Conservation (phyloP, 2,329 filamentous ascomycete species). For the Calonectria pseudoreteaudii region DNA sequence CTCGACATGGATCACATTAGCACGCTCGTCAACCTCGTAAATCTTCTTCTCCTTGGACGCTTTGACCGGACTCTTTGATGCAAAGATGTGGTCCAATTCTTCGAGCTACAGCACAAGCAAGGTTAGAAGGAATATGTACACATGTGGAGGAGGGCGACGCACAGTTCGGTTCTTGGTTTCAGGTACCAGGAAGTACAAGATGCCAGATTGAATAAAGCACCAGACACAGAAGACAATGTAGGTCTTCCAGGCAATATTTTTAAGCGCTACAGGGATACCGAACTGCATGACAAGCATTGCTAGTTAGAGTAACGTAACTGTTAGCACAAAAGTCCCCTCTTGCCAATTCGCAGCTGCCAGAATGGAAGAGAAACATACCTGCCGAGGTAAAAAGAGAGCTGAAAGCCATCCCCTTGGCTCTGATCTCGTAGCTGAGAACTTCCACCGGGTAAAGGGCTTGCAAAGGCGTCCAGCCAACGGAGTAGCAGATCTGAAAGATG, state of each 20-base stretch:
- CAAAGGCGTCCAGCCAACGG: constrained; percentile 52
- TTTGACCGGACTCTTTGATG: constrained; percentile 35
- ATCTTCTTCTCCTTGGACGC: constrained; percentile 34
- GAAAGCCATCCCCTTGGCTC: constrained; percentile 68
- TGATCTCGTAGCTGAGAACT: constrained; percentile 64
- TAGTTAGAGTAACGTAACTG: not conserved
- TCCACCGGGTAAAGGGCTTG: constrained; percentile 64
- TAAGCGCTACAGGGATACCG: constrained; percentile 59
- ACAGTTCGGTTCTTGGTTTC: constrained; percentile 62
- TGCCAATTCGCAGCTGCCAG: fast-evolving
- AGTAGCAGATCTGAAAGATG: constrained; percentile 52
- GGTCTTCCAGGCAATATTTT: constrained; percentile 64
- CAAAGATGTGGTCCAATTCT: constrained; percentile 40
- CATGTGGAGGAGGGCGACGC: not conserved
- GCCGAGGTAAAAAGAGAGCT: not conserved
- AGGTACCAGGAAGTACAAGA: constrained; percentile 63
- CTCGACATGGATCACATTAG: constrained; percentile 37
- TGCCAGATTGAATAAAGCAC: constrained; percentile 53
- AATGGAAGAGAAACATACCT: not conserved
- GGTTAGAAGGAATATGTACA: not conserved
- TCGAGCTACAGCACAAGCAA: constrained; percentile 29
- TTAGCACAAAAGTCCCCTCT: not conserved
- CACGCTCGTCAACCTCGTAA: constrained; percentile 32
- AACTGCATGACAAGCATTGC: constrained; percentile 53
- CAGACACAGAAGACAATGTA: constrained; percentile 64